Percentiles rank a stretch among this genome's conserved stretches.
These are phyloP conservation scores for Colletotrichum cordylinicola DNA, from an alignment of 2,329 filamentous ascomycete genomes.

Conservation along the genomic window DNA sequence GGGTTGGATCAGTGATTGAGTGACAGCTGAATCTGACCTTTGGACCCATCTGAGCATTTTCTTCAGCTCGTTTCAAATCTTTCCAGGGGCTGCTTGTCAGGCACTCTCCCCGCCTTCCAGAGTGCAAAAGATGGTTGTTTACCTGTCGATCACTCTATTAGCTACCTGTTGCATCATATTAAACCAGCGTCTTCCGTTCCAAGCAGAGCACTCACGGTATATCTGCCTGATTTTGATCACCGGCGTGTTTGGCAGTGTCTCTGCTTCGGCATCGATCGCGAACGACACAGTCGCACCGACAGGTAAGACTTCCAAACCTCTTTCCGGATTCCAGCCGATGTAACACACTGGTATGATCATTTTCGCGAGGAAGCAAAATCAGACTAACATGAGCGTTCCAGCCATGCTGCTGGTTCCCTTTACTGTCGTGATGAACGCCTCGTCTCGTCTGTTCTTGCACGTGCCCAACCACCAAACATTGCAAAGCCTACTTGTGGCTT, in stretches of 20 bases:
- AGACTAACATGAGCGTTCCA: background rate
- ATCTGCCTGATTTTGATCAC: conserved; percentile 4
- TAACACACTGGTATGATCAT: background rate
- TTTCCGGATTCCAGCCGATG: background rate
- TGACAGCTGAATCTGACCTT: background rate
- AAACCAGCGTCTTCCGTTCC: conserved; percentile 6
- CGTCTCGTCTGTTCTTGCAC: background rate
- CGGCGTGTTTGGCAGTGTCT: background rate
- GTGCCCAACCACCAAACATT: background rate
- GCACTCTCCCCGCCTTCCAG: background rate
- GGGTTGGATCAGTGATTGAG: background rate
- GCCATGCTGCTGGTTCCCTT: background rate
- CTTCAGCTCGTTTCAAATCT: conserved; percentile 4
- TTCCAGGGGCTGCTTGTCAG: background rate
- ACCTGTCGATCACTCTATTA: conserved; percentile 1
- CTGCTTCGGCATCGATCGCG: background rate
- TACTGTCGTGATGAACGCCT: background rate
- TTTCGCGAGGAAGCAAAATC: background rate
- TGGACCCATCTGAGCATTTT: conserved; percentile 6
- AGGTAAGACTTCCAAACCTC: background rate
- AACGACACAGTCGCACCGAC: background rate
- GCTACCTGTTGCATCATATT: background rate
- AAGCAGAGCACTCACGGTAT: background rate
- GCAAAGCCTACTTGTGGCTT: background rate
- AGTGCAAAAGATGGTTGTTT: background rate